Evolutionary conservation across 2,329 filamentous ascomycete species (phyloP).

Genomic region (Colletotrichum musicola): DNA sequence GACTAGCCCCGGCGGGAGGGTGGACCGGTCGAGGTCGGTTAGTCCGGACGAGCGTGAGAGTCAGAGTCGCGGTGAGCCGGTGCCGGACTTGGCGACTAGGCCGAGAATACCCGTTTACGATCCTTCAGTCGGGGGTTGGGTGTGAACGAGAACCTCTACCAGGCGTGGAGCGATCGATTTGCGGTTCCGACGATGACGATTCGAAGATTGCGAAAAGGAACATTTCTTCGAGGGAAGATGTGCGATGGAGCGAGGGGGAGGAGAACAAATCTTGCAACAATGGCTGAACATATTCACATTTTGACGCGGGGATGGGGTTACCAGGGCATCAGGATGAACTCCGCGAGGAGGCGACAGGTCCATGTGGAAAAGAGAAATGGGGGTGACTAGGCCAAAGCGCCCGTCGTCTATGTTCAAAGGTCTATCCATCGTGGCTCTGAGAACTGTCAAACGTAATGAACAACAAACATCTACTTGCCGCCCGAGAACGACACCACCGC

Average conservation of each 20-base stretch:
- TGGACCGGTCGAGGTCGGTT: too few relatives aligned
- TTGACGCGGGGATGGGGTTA: too few relatives aligned
- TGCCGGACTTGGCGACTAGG: too few relatives aligned
- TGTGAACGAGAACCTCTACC: neutral
- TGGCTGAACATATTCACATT: too few relatives aligned
- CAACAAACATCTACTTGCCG: conserved; percentile 33
- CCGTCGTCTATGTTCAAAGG: conserved; percentile 3
- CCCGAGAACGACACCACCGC: conserved; percentile 86
- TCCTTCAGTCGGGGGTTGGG: conserved; percentile 8
- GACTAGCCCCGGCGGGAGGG: neutral
- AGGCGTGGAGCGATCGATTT: too few relatives aligned
- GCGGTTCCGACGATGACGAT: too few relatives aligned
- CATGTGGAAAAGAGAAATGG: neutral
- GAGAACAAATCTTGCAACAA: too few relatives aligned
- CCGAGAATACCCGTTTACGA: conserved; percentile 18
- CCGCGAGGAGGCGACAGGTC: neutral
- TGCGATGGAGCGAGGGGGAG: too few relatives aligned
- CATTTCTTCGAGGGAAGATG: too few relatives aligned
- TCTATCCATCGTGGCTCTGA: conserved; percentile 27
- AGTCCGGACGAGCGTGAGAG: too few relatives aligned
- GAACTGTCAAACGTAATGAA: neutral
- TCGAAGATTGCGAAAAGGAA: too few relatives aligned
- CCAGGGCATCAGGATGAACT: neutral
- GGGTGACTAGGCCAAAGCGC: neutral
- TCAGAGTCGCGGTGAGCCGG: too few relatives aligned